These are phyloP conservation scores for Calophaca sinica DNA, from an alignment of 306 rosid genomes.

Conservation along the genomic window DNA sequence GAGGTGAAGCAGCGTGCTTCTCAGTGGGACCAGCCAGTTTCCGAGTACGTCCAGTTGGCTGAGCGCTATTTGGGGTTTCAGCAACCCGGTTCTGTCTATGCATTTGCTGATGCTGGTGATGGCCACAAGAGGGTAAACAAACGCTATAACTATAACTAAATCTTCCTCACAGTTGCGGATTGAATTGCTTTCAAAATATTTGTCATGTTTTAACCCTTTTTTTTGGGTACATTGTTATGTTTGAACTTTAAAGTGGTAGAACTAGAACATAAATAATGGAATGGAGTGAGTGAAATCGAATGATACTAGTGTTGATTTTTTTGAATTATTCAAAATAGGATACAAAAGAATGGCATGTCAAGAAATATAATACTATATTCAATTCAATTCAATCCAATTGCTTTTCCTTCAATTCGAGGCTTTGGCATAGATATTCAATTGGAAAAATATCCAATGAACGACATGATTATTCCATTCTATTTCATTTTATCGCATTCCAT, in stretches of 20 bases:
- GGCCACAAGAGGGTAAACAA: conserved; percentile 61
- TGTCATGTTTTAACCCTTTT: not conserved
- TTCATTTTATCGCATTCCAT: no score
- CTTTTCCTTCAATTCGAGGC: not conserved
- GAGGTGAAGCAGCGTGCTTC: conserved; percentile 77
- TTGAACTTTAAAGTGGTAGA: not conserved
- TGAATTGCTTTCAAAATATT: not conserved
- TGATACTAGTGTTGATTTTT: not conserved
- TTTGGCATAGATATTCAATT: not conserved
- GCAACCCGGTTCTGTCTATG: conserved; percentile 69
- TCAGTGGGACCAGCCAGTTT: conserved; percentile 88
- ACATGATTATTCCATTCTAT: not conserved
- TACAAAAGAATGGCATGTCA: not conserved
- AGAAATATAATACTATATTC: not conserved
- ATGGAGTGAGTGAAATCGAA: not conserved
- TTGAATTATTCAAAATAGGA: not conserved
- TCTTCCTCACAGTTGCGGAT: not conserved
- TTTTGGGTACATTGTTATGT: no score
- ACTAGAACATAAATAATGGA: not conserved
- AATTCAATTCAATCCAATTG: not conserved
- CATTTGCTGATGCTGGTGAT: conserved; percentile 75
- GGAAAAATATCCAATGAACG: not conserved
- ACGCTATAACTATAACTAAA: not conserved
- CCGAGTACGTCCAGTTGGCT: conserved; percentile 67
- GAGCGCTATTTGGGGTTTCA: conserved; percentile 82